Evolutionary conservation across 768 basidiomycete genomes (phyloP).

Genomic region (Tricholoma furcatifolium): DNA sequence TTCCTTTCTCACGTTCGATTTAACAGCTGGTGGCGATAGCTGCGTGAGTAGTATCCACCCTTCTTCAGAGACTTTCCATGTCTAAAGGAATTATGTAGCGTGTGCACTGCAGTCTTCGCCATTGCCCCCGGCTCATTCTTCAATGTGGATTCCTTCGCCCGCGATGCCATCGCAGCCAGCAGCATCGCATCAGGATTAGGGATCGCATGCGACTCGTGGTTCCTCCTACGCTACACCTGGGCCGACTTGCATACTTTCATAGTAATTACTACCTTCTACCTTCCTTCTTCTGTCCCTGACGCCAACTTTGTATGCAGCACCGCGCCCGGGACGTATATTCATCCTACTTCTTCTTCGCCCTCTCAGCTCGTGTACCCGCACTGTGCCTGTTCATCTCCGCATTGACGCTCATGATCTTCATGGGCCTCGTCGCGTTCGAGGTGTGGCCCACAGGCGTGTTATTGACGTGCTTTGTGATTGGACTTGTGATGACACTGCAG

Average conservation of each 20-base stretch:
- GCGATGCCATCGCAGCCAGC: constrained; percentile 53
- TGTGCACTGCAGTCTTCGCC: constrained; percentile 62
- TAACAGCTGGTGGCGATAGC: constrained; percentile 57
- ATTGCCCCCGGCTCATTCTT: constrained; percentile 56
- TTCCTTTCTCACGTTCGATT: background rate
- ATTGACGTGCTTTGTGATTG: constrained; percentile 55
- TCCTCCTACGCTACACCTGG: constrained; percentile 61
- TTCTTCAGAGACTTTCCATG: background rate
- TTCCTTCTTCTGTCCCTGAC: background rate
- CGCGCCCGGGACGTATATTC: constrained; percentile 57
- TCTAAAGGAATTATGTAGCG: constrained; percentile 22
- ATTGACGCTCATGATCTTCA: constrained; percentile 57
- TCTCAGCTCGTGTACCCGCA: constrained; percentile 63
- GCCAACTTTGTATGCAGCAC: constrained; percentile 25
- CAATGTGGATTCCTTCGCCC: constrained; percentile 43
- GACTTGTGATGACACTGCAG: constrained; percentile 60
- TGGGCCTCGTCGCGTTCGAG: constrained; percentile 58
- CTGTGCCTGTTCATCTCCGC: constrained; percentile 59
- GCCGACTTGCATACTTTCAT: constrained; percentile 50
- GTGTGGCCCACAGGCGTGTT: constrained; percentile 66
- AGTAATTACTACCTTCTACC: constrained; percentile 34
- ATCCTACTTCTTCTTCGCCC: constrained; percentile 66
- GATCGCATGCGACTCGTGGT: constrained; percentile 62
- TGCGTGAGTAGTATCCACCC: constrained; percentile 36
- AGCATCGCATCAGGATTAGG: constrained; percentile 65